Percentiles rank a stretch among this genome's conserved stretches.
These are phyloP conservation scores for Schrenkiella parvula DNA, from an alignment of 345 rosid species.

Conservation along the genomic window DNA sequence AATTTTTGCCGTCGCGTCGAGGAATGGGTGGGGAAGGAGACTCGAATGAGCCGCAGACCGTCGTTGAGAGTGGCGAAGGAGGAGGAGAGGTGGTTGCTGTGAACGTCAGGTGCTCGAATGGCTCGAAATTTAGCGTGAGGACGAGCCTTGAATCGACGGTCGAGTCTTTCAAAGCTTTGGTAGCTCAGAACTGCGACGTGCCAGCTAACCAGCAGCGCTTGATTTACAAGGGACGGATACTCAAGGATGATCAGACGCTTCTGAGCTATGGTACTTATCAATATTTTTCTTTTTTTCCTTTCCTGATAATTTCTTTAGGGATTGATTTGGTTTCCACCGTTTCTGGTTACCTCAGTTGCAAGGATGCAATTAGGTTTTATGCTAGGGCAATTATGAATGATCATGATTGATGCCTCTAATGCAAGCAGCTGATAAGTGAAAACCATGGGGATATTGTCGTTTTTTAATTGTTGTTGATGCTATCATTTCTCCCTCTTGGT, in stretches of 20 bases:
- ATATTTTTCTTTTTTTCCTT: not conserved
- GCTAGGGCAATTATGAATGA: not conserved
- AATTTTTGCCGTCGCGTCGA: not conserved
- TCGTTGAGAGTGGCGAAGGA: conserved; percentile 8
- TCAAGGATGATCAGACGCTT: conserved; percentile 72
- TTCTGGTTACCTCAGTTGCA: not conserved
- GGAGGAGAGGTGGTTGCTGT: conserved; percentile 41
- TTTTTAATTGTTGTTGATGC: not conserved
- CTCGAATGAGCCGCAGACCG: conserved; percentile 45
- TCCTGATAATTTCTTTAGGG: conserved; percentile 39
- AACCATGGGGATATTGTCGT: not conserved
- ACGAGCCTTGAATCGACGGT: conserved; percentile 52
- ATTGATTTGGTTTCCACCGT: not conserved
- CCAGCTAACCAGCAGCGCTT: conserved; percentile 76
- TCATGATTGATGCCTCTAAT: no score
- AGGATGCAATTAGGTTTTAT: not conserved
- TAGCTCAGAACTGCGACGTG: conserved; percentile 57
- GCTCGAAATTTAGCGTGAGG: conserved; percentile 50
- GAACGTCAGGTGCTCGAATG: conserved; percentile 57
- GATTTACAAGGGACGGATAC: conserved; percentile 79
- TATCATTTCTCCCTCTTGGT: not conserved
- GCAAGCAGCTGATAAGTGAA: not conserved
- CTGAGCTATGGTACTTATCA: conserved; percentile 51
- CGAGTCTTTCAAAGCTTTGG: conserved; percentile 49
- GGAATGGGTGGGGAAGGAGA: conserved; percentile 44